Base-by-base conservation (phyloP, 1,284 basidiomycete species). In the Grifola frondosa region DNA sequence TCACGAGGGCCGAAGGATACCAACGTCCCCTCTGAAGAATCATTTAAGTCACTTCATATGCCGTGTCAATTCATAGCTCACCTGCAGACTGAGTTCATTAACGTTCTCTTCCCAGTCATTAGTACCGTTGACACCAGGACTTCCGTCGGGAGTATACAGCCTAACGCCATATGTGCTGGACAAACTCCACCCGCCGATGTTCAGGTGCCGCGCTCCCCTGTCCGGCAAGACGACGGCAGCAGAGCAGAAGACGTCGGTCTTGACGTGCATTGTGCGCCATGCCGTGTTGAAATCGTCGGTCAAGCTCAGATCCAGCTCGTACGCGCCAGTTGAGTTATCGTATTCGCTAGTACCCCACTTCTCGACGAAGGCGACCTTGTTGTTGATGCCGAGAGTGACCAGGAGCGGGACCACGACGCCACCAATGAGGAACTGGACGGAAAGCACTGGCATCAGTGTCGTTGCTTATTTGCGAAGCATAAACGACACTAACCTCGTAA, bases 231-330 rank as follows among this genome's bases (percentile, higher is more conserved):
- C 75, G 24, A 89, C 66, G 35, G 77, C 76, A n/a, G 67, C 87
- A 3, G 86, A 78, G 58, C 86, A 88, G 69, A 89, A 89, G 22
- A 88, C 83, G 50, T 88, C 83, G 4, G 81, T 71, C 62, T 85
- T 72, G 54, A 87, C 66, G 50, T 87, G 79, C 83, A 88, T 85
- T 51, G 72, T 73, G 19, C 85, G 78, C 84, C 83, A 89, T 6
- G 83, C 77, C 28, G 64, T 58, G 17, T 56, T 44, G 62, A 80
- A 82, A 52, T 87, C 66, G 40, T 71, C 46, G 0, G 68, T 68
- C 32, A 88, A 63, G 22, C 71, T 77, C 26, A 80, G 60, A 57
- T 88, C 86, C 26, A 89, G 68, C 51, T 89, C 87, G 50, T 88
- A 88, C 3, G 83, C 85, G 17, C 86, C 87, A 21, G 86, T 88